Percentiles rank a stretch among this genome's conserved stretches.
phyloP scores from a whole-genome alignment of 106 monocot species.

The Dendrobium chrysotoxum region DNA sequence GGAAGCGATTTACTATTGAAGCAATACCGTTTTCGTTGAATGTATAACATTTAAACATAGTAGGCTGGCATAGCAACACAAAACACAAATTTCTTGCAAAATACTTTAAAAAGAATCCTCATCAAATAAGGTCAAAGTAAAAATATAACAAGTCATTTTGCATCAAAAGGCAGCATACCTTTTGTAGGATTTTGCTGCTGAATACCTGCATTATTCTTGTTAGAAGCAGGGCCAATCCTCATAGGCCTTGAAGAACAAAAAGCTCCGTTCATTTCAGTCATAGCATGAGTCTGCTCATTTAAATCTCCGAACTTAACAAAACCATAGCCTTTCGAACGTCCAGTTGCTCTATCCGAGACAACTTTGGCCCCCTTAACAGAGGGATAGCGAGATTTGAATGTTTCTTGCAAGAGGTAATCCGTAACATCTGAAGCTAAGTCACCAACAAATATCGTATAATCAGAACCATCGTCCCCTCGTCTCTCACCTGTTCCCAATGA shows the following conservation, averaged over 20 bases:
- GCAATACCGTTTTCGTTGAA: constrained; percentile 17
- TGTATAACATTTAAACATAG: neutral
- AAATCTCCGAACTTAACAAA: constrained; percentile 30
- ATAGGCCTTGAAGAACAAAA: constrained; percentile 24
- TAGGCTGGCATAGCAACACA: neutral
- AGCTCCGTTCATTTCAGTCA: constrained; percentile 27
- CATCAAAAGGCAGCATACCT: neutral
- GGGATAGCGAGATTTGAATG: constrained; percentile 15
- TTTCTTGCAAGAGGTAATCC: constrained; percentile 20
- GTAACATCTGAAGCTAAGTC: constrained; percentile 27
- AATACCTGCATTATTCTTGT: constrained; percentile 18
- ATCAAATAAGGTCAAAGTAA: neutral
- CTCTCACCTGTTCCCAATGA: constrained; percentile 37
- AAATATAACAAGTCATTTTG: neutral
- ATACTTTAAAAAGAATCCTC: neutral
- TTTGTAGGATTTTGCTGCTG: constrained; percentile 8
- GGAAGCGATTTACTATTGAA: constrained; percentile 41
- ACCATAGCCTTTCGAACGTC: constrained; percentile 21
- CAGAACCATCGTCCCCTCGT: constrained; percentile 28
- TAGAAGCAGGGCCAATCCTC: constrained; percentile 25
- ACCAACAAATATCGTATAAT: constrained; percentile 30
- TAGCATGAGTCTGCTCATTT: constrained; percentile 26
- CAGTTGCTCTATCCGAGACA: constrained; percentile 20
- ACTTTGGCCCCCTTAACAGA: constrained; percentile 23
- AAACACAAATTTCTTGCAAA: neutral